Base-by-base conservation (phyloP, 169 alveolate species). In the Plasmodium billcollinsi region DNA sequence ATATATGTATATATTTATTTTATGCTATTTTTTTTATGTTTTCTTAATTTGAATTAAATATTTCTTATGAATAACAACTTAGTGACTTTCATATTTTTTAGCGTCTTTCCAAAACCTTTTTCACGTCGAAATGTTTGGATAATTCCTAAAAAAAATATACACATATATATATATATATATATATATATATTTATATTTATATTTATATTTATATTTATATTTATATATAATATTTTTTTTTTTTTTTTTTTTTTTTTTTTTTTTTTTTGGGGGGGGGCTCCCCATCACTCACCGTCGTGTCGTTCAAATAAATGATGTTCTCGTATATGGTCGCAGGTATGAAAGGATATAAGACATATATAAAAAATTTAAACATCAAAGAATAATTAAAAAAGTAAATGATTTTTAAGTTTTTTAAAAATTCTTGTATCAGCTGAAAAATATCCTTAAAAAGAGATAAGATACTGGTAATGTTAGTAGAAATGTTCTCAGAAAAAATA, bases 371-470 rank as follows among this genome's bases (percentile, higher is more conserved):
- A 58, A 76, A 76, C 26, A 70, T 39, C 12, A 76, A 52, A 2
- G 89, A 76, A 52, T 76, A 76, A 50, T 76, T 76, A 20, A 76
- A 76, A 54, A 76, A 76, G 15, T 76, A 76, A 20, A 76, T 52
- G 24, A 76, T 69, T 69, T 65, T 76, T 2, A 76, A 50, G 45
- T 76, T 76, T 50, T 76, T 49, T 43, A 76, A 11, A 63, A 76
- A 76, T 14, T 76, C 74, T 50, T 50, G 66, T 12, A 76, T 69
- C 6, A 76, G 43, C 29, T 76, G 78, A 56, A 76, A 76, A 49
- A 76, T 47, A 24, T 76, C 89, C 54, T 65, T 76, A 20, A 76
- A 76, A n/a, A 76, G 59, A 4, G 89, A 76, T 58, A 76, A 76
- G 14, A 76, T 67, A 20, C 67, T 63, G 9, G 89, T 76, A 12